Conservation (phyloP, 2,329 filamentous ascomycete genomes). For the Beauveria scarabaeidicola region DNA sequence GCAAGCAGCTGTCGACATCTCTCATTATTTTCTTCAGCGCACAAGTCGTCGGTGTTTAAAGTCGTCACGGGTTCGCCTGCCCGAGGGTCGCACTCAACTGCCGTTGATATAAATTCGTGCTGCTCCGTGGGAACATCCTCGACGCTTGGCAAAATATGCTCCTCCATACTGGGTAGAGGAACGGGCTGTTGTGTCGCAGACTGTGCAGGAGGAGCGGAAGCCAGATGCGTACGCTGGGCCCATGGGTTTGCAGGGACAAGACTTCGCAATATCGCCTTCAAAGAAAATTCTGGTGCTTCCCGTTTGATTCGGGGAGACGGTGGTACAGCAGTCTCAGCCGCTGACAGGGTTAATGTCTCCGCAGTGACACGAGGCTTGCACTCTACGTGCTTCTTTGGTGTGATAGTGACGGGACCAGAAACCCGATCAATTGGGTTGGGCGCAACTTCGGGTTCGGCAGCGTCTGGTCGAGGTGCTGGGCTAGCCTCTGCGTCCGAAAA, state of each 20-base stretch:
- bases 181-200: not conserved
- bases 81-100: too few species aligned
- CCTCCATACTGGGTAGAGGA: not conserved
- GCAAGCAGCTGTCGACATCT: not conserved
- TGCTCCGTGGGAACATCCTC: not conserved
- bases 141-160: not conserved
- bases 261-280: constrained; percentile 18
- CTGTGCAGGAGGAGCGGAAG: not conserved
- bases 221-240: constrained; percentile 16
- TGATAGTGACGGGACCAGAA: not conserved
- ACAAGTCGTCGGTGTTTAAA: too few species aligned
- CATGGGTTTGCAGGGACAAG: constrained; percentile 19
- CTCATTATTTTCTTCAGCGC: not conserved
- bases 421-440: not conserved
- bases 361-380: not conserved
- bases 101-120: not conserved
- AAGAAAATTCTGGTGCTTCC: constrained; percentile 14
- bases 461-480: not conserved
- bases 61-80: not conserved
- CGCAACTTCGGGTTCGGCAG: not conserved
- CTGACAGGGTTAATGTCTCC: constrained; percentile 23
- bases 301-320: not conserved
- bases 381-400: not conserved
- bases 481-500: not conserved
- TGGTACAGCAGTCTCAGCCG: constrained; percentile 1